Base-by-base conservation (phyloP, 2,329 filamentous ascomycete species). In the Phoma sp. region DNA sequence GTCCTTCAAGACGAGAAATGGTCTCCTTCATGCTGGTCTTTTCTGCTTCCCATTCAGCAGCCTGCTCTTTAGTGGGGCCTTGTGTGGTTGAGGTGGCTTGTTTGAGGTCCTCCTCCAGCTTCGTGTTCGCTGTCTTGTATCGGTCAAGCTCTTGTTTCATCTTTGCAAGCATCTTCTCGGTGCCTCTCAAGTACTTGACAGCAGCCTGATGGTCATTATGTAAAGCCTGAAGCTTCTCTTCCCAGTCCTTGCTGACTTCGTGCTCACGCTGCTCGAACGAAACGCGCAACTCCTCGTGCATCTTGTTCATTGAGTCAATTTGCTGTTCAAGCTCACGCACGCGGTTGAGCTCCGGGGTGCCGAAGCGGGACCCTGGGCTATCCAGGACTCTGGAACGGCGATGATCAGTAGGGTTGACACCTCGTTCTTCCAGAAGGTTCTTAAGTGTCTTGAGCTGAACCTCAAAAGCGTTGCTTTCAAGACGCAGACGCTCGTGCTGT, bases 121-220 rank as follows among this genome's bases (percentile, higher is more conserved):
- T 89, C 14, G 82, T 80, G 68, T 97, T 97, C 57, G 95, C 89
- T 10, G 86, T 78, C 82, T 98, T 98, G 78, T 96, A 95, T 53
- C 92, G 90, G 49, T 89, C 83, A n/a, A 99, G 82, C 77, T 99
- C 95, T 68, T 97, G 92, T 79, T 98, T 98, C 83, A 99, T 93
- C 75, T 96, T 93, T 76, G 95, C 93, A 43, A 99, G 85, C 92
- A 99, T 97, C 83, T 97, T 98, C 77, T 99, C 95, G 1, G 95
- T 98, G 54, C 95, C 95, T 76, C 96, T 96, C 64, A 99, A 91
- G 70, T 99, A 99, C 75, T 97, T 95, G 44, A 98, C 93, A 13
- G 95, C 93, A 37, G 95, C 96, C 75, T 97, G 92, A 73, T 99
- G 97, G 74, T 99, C 95, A 71, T 93, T 96, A 77, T 98, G 93